Evolutionary conservation across 2,329 filamentous ascomycete species (phyloP).

Genomic region (Cladosporium velox): DNA sequence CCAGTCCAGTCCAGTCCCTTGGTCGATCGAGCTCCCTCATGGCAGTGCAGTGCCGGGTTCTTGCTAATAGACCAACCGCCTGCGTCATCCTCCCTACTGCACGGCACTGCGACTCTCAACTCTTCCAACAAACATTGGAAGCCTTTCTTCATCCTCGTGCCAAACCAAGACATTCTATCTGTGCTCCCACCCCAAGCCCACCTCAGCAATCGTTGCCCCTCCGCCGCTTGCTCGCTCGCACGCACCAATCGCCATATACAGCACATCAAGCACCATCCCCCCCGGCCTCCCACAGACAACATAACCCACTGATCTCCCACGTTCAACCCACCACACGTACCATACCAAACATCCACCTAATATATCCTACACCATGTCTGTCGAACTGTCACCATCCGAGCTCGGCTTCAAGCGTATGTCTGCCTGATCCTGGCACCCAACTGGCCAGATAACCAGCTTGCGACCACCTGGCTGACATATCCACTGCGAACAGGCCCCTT

Average conservation of each 20-base stretch:
- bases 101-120: not conserved
- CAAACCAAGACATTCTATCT: not conserved
- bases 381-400: conserved; percentile 89
- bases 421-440: not conserved
- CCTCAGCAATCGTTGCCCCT: conserved; percentile 12
- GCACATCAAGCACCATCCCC: not conserved
- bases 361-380: conserved; percentile 68
- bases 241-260: conserved; percentile 12
- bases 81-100: not conserved
- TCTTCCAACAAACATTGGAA: not conserved
- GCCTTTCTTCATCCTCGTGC: not conserved
- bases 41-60: not conserved
- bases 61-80: not conserved
- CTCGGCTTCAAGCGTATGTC: conserved; percentile 87
- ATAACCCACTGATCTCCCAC: not conserved
- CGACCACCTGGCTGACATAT: conserved; percentile 11
- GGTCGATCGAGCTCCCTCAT: not conserved
- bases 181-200: not conserved
- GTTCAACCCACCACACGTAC: conserved; percentile 3
- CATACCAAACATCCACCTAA: conserved; percentile 9
- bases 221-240: conserved; percentile 11
- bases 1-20: not conserved
- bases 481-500: conserved; percentile 56
- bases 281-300: not conserved
- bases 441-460: conserved; percentile 15